A percentile compares a stretch with the other conserved stretches of the same genome.
Conservation (phyloP, 306 rosid species). For the Acacia melanoxylon region DNA sequence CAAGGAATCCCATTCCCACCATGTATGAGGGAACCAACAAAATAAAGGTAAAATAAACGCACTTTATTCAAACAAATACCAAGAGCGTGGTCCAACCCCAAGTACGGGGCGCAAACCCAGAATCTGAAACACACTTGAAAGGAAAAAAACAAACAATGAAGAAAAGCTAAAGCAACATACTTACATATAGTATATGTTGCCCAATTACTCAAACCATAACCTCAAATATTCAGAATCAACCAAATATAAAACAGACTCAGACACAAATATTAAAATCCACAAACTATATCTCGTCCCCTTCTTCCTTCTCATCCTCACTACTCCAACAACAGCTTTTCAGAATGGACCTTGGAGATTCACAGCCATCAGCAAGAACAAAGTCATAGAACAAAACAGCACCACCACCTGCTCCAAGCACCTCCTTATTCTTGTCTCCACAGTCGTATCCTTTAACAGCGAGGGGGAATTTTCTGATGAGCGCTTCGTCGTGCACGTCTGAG, state of each 20-base stretch:
- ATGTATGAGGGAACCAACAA: no score
- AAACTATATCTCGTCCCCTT: conserved; percentile 41
- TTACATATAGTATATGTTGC: not conserved
- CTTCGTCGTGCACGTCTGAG: conserved; percentile 34
- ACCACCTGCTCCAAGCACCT: conserved; percentile 61
- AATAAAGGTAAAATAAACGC: no score
- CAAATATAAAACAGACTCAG: not conserved
- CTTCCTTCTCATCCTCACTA: conserved; percentile 80
- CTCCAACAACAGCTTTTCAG: conserved; percentile 85
- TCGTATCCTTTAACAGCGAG: conserved; percentile 60
- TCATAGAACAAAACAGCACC: conserved; percentile 55
- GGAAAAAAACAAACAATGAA: not conserved
- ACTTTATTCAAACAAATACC: not conserved
- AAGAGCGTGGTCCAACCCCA: not conserved
- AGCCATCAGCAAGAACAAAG: conserved; percentile 44
- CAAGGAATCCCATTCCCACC: no score
- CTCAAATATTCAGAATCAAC: conserved; percentile 32
- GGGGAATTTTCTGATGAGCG: conserved; percentile 36
- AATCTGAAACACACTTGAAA: not conserved
- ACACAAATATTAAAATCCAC: not conserved
- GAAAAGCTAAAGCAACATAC: not conserved
- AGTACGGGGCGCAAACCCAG: not conserved
- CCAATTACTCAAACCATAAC: conserved; percentile 26
- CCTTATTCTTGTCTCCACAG: conserved; percentile 46
- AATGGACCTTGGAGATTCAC: conserved; percentile 77